Base-by-base conservation (phyloP, 1,284 basidiomycete species). In the Psilocybe mexicana region DNA sequence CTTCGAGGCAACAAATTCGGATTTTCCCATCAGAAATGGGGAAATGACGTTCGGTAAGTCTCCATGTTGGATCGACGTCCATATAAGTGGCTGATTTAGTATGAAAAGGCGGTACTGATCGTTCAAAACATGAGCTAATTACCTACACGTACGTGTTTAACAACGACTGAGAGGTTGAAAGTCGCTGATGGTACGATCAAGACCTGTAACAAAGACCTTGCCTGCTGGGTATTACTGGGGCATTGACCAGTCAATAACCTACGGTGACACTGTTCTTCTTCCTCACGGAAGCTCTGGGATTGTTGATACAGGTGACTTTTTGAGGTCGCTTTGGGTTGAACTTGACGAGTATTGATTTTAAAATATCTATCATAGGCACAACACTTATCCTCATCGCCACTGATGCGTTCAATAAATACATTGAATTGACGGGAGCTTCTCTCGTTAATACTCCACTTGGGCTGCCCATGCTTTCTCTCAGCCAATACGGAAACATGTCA, bases 161-260 rank as follows among this genome's bases (percentile, higher is more conserved):
- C 43, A 52, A 6, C 14, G 8, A 10, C 18, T 10, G 10, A 35
- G 2, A 18, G 18, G 18, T 18, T 30, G 12, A 43, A 42, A 79
- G 63, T 77, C 74, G 69, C 2, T 14, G 4, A 46, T 12, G 6
- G n/a, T 12, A 14, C 3, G 4, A 4, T 35, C 77, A 51, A 82
- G 80, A 3, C 75, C 81, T 2, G 26, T 82, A 47, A 85, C 84
- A 0, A 63, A 59, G 5, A 79, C 77, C 0, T 66, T 54, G 10
- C 85, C 84, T n/a, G 74, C 84, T 2, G 70, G 63, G 38, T 54
- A 69, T 18, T 87, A 77, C 73, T 88, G 83, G 83, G 87, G 87
- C 25, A 84, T 88, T 64, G 71, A 84, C 64, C 76, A 86, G 71
- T 74, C 76, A 42, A 75, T 88, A 54, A 69, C 68, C 11, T 87